These are phyloP conservation scores for Mycena floridula DNA, from an alignment of 768 basidiomycete genomes.

Conservation along the genomic window DNA sequence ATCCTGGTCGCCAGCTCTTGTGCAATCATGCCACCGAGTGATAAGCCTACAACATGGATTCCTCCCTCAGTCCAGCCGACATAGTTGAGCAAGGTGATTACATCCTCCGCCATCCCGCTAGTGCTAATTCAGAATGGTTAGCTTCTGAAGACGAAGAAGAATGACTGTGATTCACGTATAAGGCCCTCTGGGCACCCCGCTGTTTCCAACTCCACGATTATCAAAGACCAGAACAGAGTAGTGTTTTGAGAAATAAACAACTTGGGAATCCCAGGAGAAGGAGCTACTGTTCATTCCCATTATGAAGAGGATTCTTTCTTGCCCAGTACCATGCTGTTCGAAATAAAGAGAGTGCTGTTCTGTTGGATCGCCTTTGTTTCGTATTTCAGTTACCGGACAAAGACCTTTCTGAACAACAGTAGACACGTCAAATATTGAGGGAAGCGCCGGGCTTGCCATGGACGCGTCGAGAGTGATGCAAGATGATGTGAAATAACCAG, in stretches of 20 bases:
- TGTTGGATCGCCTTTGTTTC: conserved; percentile 36
- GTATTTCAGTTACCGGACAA: conserved; percentile 61
- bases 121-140: conserved; percentile 39
- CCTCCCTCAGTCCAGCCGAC: conserved; percentile 65
- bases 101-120: conserved; percentile 73
- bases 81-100: conserved; percentile 57
- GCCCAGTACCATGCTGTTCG: conserved; percentile 67
- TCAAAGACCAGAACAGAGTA: conserved; percentile 73
- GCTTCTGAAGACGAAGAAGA: conserved; percentile 1
- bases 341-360: conserved; percentile 76
- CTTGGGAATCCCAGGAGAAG: conserved; percentile 61
- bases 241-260: conserved; percentile 53
- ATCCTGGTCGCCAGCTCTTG: conserved; percentile 73
- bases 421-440: conserved; percentile 48
- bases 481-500: conserved; percentile 2
- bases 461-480: conserved; percentile 3
- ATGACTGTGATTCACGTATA: conserved; percentile 57
- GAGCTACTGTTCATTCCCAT: conserved; percentile 74
- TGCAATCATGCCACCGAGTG: conserved; percentile 81
- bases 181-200: conserved; percentile 62
- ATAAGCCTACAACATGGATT: conserved; percentile 68
- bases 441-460: conserved; percentile 3
- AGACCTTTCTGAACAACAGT: conserved; percentile 68
- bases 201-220: conserved; percentile 80
- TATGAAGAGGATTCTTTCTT: conserved; percentile 64